Evolutionary conservation across 1,284 basidiomycete genomes (phyloP).

Genomic region (Boletus subluridellus): DNA sequence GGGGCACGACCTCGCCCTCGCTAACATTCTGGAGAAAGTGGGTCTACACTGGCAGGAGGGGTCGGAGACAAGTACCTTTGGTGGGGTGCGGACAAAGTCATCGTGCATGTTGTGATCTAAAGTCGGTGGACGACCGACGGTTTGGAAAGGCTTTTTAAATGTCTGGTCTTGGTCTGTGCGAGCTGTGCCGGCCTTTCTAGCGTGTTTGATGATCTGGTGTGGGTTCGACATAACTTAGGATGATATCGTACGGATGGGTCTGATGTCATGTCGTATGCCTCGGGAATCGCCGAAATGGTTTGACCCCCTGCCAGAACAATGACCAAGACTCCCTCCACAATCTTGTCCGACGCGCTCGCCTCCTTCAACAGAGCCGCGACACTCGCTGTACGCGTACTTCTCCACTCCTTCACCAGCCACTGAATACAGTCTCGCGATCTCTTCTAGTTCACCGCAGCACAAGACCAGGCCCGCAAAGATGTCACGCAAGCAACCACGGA

Average conservation of each 20-base stretch:
- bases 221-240: too few species aligned
- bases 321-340: conserved; percentile 30
- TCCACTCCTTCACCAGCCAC: neutral
- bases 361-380: conserved; percentile 34
- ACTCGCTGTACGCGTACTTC: conserved; percentile 29
- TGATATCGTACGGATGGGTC: too few species aligned
- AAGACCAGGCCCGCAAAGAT: conserved; percentile 44
- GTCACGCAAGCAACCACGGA: conserved; percentile 47
- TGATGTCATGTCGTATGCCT: conserved; percentile 1
- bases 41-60: neutral
- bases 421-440: neutral
- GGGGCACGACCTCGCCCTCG: neutral
- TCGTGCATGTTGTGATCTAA: neutral
- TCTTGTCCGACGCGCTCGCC: conserved; percentile 34
- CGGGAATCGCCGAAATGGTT: conserved; percentile 29
- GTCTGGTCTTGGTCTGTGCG: neutral
- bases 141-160: neutral
- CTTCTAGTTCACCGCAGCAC: conserved; percentile 44
- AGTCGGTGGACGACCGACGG: neutral
- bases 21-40: too few species aligned
- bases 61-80: neutral
- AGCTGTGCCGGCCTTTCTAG: too few species aligned
- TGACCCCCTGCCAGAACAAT: conserved; percentile 20
- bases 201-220: too few species aligned
- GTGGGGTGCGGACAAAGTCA: too few species aligned